Percentiles rank a stretch among this genome's conserved stretches.
These are phyloP conservation scores for Sclerotinia borealis DNA, from an alignment of 2,329 filamentous ascomycete genomes.

Conservation along the genomic window DNA sequence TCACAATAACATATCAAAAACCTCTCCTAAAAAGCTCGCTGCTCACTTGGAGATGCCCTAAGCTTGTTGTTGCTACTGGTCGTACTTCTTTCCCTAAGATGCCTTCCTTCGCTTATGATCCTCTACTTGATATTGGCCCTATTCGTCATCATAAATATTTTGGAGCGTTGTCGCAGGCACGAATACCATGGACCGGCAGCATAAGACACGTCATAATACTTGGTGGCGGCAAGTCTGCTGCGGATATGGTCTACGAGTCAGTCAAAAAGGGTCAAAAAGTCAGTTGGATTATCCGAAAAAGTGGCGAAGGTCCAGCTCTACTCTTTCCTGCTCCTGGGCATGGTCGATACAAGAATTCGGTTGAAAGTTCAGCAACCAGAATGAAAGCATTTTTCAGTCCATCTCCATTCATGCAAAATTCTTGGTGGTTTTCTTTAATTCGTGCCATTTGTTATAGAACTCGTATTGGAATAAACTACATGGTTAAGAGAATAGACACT, in stretches of 20 bases:
- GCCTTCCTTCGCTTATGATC: not conserved
- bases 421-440: not conserved
- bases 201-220: constrained; percentile 4
- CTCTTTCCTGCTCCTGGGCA: not conserved
- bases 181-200: not conserved
- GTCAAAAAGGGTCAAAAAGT: not conserved
- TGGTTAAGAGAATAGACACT: not conserved
- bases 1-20: not conserved
- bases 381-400: constrained; percentile 2
- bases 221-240: constrained; percentile 7
- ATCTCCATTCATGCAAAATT: not conserved
- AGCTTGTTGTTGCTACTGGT: not conserved
- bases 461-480: not conserved
- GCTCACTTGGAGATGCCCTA: not conserved
- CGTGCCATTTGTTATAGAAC: not conserved
- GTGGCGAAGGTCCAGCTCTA: constrained; percentile 9
- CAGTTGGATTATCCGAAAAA: constrained; percentile 5
- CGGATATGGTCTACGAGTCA: constrained; percentile 9
- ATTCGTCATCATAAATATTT: constrained; percentile 12
- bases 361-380: constrained; percentile 14
- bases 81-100: not conserved
- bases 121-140: not conserved
- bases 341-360: constrained; percentile 8
- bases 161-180: constrained; percentile 2
- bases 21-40: not conserved